Conservation (phyloP, 305 asterid genomes). For the Fraxinus paxiana region DNA sequence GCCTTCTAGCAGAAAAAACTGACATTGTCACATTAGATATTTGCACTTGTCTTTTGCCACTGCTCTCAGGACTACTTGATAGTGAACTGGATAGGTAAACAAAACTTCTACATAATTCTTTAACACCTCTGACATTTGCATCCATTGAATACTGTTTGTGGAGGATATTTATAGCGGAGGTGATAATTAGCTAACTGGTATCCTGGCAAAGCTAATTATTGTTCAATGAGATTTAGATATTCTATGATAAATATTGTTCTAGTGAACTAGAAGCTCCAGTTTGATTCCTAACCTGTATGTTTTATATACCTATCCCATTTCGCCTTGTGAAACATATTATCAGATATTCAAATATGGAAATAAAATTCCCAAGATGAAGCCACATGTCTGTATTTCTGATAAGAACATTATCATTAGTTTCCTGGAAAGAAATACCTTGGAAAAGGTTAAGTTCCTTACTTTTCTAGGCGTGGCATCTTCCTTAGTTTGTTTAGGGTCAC, state of each 20-base stretch:
- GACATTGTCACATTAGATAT: constrained; percentile 76
- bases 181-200: background rate
- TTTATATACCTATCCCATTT: background rate
- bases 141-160: constrained; percentile 18
- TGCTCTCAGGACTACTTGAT: constrained; percentile 66
- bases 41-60: constrained; percentile 89
- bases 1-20: constrained; percentile 64
- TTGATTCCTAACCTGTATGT: background rate
- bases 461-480: constrained; percentile 12
- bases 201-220: background rate
- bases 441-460: background rate
- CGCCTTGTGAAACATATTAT: background rate
- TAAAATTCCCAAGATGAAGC: background rate
- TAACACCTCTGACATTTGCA: constrained; percentile 1
- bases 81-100: constrained; percentile 77
- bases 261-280: background rate
- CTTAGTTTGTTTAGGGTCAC: constrained; percentile 12
- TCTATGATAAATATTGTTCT: background rate
- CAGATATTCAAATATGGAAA: background rate
- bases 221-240: constrained; percentile 1
- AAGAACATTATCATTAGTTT: constrained; percentile 2
- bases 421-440: background rate
- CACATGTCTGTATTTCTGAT: background rate
- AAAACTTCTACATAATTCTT: constrained; percentile 6
- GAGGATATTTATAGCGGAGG: constrained; percentile 13